Base-by-base conservation (phyloP, 2,329 filamentous ascomycete genomes). In the Colletotrichum tofieldiae region DNA sequence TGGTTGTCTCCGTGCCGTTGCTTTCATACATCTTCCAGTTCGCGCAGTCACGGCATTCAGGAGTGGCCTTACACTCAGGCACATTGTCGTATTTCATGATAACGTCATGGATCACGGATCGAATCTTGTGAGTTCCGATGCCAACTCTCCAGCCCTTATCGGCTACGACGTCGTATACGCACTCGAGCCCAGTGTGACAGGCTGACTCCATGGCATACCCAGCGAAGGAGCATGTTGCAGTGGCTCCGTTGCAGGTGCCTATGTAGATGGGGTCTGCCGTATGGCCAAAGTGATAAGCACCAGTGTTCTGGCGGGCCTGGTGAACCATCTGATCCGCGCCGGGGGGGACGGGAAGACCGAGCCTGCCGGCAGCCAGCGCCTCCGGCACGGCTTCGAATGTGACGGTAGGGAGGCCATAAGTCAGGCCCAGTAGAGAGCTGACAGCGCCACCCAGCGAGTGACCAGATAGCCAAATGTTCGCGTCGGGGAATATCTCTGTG, bases 21-120 rank as follows among this genome's bases (percentile, higher is more conserved):
- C 95, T 97, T 81, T 95, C 93, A 79, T 94, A 97, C 86, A 95
- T 97, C 78, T 98, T 97, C 96, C 96, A 98, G 67, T 93, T 91
- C 70, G 90, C 94, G 78, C 96, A 98, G 80, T 99, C 96, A 51
- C 93, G 91, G 80, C 96, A 98, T 64, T 94, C 92, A 29, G 91
- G 87, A 8, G 96, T 95, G 39, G 88, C 86, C 65, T 88, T 89
- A 82, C 96, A 98, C 75, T 89, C 84, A 0, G 96, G 93, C 0
- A 97, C 94, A 4, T 87, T 84, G 74, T 97, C 93, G 78, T 98
- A 98, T 76, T 91, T 92, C 77, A 93, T 88, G 73, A 98, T 88
- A 3, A 99, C 94, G 79, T 98, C 94, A 70, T 91, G 89, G 78
- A 99, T 98, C 56, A 98, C 95, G 39, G 90, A 91, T 71, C 92